Percentiles rank a stretch among this genome's conserved stretches.
Evolutionary conservation across 2,329 filamentous ascomycete species (phyloP).

Genomic region (Colletotrichum simmondsii): DNA sequence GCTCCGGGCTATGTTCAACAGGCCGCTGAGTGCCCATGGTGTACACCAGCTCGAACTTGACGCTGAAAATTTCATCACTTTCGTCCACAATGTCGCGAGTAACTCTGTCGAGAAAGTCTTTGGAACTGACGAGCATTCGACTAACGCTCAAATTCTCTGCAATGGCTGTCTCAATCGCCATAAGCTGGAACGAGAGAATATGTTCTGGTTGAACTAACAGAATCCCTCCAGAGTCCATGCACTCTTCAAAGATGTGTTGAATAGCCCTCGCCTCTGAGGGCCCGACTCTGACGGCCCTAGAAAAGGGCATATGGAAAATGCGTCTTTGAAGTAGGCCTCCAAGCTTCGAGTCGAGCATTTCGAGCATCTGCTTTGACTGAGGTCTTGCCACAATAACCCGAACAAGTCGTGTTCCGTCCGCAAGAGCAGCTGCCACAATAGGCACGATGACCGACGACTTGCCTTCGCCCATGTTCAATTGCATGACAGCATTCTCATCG

Average conservation of each 20-base stretch:
- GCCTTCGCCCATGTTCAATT: slow-evolving; percentile 78
- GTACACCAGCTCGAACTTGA: slow-evolving; percentile 72
- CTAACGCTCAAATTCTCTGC: too few species aligned
- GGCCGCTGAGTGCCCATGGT: slow-evolving; percentile 65
- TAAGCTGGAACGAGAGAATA: slow-evolving; percentile 71
- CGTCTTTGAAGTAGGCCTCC: slow-evolving; percentile 65
- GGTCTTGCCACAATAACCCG: slow-evolving; percentile 72
- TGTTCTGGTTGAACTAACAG: slow-evolving; percentile 73
- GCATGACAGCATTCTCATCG: slow-evolving; percentile 64
- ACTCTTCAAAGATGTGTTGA: slow-evolving; percentile 52
- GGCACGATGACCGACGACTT: slow-evolving; percentile 78
- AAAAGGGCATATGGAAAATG: slow-evolving; percentile 69
- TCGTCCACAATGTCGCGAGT: slow-evolving; percentile 72
- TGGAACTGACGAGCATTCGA: too few species aligned
- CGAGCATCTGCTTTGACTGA: slow-evolving; percentile 68
- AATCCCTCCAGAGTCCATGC: slow-evolving; percentile 62
- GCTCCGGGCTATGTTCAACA: slow-evolving; percentile 62
- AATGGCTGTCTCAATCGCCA: slow-evolving; percentile 62
- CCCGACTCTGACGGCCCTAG: slow-evolving; percentile 55
- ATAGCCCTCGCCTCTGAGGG: slow-evolving; percentile 47
- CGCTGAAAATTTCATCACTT: slow-evolving; percentile 71
- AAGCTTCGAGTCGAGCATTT: slow-evolving; percentile 64
- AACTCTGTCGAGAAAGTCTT: slow-evolving; percentile 48
- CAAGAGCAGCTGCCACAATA: slow-evolving; percentile 66
- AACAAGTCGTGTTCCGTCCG: slow-evolving; percentile 61